Conservation (phyloP, 768 basidiomycete species). For the Termitomyces titanicus region DNA sequence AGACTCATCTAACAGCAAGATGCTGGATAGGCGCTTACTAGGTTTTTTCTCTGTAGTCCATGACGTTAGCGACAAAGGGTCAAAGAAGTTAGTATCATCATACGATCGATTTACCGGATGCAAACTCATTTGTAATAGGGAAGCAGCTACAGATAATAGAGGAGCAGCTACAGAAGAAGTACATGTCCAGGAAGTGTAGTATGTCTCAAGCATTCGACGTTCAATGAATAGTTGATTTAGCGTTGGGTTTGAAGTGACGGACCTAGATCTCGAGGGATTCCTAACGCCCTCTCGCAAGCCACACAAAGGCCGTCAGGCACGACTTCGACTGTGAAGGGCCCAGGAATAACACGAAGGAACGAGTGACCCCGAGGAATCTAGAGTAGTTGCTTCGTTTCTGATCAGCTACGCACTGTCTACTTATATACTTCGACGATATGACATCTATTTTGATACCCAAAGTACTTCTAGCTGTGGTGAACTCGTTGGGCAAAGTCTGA, state of each 20-base stretch:
- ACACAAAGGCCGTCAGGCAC: neutral
- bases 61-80: neutral
- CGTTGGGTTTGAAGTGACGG: neutral
- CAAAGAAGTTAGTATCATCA: neutral
- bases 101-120: neutral
- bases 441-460: neutral
- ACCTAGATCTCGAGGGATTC: neutral
- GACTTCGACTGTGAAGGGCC: neutral
- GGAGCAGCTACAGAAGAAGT: neutral
- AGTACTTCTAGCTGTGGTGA: neutral
- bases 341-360: neutral
- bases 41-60: neutral
- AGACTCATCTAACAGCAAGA: neutral
- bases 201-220: neutral
- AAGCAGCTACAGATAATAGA: neutral
- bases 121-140: neutral
- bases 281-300: too few relatives aligned
- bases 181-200: neutral
- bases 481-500: too few relatives aligned
- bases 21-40: neutral
- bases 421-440: too few relatives aligned
- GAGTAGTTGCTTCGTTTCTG: neutral
- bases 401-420: neutral
- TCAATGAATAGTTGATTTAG: neutral
- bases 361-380: too few relatives aligned